Base-by-base conservation (phyloP, 164 flowering plant genomes). In the Umbellularia californica region DNA sequence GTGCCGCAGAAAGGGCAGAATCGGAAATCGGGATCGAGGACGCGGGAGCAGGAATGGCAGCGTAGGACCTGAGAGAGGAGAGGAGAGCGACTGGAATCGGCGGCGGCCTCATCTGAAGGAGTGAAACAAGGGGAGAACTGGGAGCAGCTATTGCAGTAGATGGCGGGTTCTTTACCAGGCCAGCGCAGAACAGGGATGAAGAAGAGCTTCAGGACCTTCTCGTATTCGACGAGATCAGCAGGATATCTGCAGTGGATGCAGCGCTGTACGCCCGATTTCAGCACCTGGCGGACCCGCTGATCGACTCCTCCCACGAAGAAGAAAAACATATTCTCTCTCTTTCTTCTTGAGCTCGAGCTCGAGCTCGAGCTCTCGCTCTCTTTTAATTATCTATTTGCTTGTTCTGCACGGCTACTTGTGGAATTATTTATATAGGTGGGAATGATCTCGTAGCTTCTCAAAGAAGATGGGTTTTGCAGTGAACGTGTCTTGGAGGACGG, bases 1-100 rank as follows among this genome's bases (percentile, higher is more conserved):
- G 87, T 77, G n/a, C 98, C 97, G 72, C 97, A 95, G 71, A 76
- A 95, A 70, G 98, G 98, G 82, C 98, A 95, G 86, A 90, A 95
- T 3, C 81, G 79, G 81, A 91, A 94, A 5, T 87, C 84, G 14
- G 88, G 75, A 58, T 89, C 91, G 25, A 92, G 91, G 14, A 65
- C 77, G 50, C 90, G 81, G 73, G 82, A 78, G 73, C 97, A 92
- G 70, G 79, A 88, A 24, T 80, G 84, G 79, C 97, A 91, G 28
- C 85, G 84, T 25, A 84, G 75, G 58, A 17, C 74, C 60, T 80
- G 81, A 10, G 82, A 77, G 75, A 55, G 82, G 62, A 28, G 69
- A 41, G 71, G 51, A 41, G 47, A 41, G 47, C 47, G 47, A 7
- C 10, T 41, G 47, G 22, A 58, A 58, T 17, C 19, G 93, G 86